Evolutionary conservation across 768 basidiomycete species (phyloP).

Genomic region (Podaxis sp.): DNA sequence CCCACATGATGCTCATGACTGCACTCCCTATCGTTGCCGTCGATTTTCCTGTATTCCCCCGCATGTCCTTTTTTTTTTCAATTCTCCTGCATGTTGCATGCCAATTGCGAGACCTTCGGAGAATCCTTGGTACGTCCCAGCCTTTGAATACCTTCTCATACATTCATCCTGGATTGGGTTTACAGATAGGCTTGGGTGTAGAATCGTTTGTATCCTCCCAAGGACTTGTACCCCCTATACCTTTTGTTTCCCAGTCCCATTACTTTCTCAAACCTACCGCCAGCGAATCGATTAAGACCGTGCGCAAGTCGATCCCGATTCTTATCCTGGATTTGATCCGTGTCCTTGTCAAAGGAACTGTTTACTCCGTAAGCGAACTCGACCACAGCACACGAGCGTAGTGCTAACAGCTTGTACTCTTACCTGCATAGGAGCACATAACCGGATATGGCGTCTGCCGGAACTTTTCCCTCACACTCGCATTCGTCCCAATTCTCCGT

Average conservation of each 20-base stretch:
- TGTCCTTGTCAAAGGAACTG: slow-evolving; percentile 88
- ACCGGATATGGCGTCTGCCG: slow-evolving; percentile 96
- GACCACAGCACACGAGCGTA: neutral
- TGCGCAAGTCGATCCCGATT: slow-evolving; percentile 66
- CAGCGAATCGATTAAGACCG: slow-evolving; percentile 48
- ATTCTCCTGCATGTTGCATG: slow-evolving; percentile 25
- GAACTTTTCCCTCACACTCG: slow-evolving; percentile 98
- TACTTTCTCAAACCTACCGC: slow-evolving; percentile 49
- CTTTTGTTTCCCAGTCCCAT: slow-evolving; percentile 63
- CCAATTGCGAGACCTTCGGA: slow-evolving; percentile 93
- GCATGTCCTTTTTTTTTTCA: slow-evolving; percentile 40
- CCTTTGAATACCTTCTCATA: neutral
- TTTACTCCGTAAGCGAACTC: slow-evolving; percentile 77
- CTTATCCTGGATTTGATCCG: slow-evolving; percentile 73
- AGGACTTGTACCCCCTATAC: slow-evolving; percentile 87
- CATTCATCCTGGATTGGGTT: slow-evolving; percentile 12
- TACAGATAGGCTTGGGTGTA: slow-evolving; percentile 95
- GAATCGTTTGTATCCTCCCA: slow-evolving; percentile 98
- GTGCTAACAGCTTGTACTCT: neutral
- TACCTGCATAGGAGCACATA: slow-evolving; percentile 70
- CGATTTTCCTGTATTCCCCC: slow-evolving; percentile 92
- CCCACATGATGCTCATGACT: slow-evolving; percentile 96
- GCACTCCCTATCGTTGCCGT: slow-evolving; percentile 90
- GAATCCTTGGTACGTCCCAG: slow-evolving; percentile 73
- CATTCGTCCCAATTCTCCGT: slow-evolving; percentile 73